Evolutionary conservation across 2,329 filamentous ascomycete species (phyloP), one percentile per base, ranked within the genome.

Genomic region (Rosellinia necatrix): DNA sequence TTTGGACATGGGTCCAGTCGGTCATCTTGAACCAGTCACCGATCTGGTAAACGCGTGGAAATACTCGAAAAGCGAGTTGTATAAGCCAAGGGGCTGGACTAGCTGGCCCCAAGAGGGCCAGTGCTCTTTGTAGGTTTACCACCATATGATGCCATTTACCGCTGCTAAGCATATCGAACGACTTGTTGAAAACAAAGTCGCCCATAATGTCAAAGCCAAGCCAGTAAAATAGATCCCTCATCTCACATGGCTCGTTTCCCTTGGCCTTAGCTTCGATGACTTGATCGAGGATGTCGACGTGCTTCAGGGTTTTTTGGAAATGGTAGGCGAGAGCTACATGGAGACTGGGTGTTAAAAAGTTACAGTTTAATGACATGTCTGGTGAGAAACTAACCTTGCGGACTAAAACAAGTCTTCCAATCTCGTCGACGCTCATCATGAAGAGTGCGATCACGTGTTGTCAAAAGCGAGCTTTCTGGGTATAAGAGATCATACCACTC

Each of bases 91-190:
- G 68, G 0, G 64, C 49, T 1, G 69, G 66, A 40, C 62, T 65
- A n/a, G 69, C 37, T 5, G 69, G 67, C 0, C 70, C 71, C 1
- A 73, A 57, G 1, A 74, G 52, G 1, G 64, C 62, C 6, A 69
- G n/a, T n/a, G n/a, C n/a, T n/a, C n/a, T n/a, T n/a, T n/a, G n/a
- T n/a, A n/a, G n/a, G n/a, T 46, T 0, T 68, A 53, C 9, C 6
- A 55, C 34, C n/a, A 41, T 44, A 13, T 43, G 30, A 30, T 38
- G 35, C 46, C 46, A 55, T 32, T 30, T 17, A 2, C 27, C 15
- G 21, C 13, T 21, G 8, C 17, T 24, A 7, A 49, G 34, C 42
- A 43, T 44, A 10, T 40, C 29, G n/a, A 48, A 48, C 10, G 50
- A 40, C n/a, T 43, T 41, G 38, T 21, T 46, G 30, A 56, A 50